phyloP scores from a whole-genome alignment of 176 grass and related monocot species.

The Poa annua region DNA sequence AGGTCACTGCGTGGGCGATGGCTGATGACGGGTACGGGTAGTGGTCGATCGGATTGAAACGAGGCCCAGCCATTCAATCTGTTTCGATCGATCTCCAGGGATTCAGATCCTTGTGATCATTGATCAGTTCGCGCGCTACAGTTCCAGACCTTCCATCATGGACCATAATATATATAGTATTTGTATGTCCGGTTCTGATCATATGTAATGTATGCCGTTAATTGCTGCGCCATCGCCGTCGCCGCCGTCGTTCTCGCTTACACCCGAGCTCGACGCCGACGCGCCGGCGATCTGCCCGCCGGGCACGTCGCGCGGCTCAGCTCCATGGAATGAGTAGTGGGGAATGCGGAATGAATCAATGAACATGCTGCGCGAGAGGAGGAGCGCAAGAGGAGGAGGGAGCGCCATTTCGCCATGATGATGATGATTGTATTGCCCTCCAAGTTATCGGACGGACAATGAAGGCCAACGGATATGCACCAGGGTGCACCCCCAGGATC shows the following conservation, averaged over 20 bases:
- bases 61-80: not conserved
- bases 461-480: not conserved
- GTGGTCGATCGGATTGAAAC: constrained; percentile 4
- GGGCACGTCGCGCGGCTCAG: not conserved
- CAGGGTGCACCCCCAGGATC: constrained; percentile 7
- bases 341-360: not conserved
- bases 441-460: not conserved
- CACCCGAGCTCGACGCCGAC: constrained; percentile 12
- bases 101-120: constrained; percentile 27
- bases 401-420: not conserved
- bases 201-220: too few species aligned
- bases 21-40: too few species aligned
- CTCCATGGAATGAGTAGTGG: not conserved
- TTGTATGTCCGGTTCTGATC: too few species aligned
- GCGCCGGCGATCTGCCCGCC: not conserved
- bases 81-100: not conserved
- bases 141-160: not conserved
- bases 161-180: not conserved
- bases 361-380: not conserved
- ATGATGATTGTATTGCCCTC: not conserved
- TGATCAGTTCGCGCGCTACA: not conserved
- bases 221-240: not conserved
- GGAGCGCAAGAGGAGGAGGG: not conserved
- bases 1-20: too few species aligned
- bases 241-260: not conserved